Evolutionary conservation across 768 basidiomycete species (phyloP), one percentile per base, ranked within the genome.

Genomic region (Trametes cingulata): DNA sequence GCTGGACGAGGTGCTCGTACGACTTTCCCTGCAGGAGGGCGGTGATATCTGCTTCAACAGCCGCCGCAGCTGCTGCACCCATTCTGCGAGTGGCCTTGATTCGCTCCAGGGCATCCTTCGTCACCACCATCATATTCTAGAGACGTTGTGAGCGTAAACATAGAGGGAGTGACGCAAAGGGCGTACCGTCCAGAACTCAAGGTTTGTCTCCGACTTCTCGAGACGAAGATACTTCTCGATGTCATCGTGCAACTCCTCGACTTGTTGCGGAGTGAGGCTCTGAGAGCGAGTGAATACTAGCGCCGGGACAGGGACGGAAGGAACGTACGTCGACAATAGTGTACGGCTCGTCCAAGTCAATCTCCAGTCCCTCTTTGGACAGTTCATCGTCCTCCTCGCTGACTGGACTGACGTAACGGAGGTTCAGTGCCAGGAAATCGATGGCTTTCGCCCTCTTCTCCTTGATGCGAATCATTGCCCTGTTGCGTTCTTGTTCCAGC

Each of bases 381-480:
- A 78, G 75, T 49, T 84, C 82, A 8, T 85, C 85, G 2, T 90
- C 87, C n/a, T 86, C 83, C 33, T 87, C 82, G 15, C 76, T 77
- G 25, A 82, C 79, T 20, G 85, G 86, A 69, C 89, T 87, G 29
- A 93, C 91, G 74, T 98, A 98, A 62, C 93, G 88, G 61, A 99
- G 82, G 72, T 99, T 99, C 68, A 99, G 84, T 46, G 95, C 93
- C 63, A 99, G 76, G 75, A 96, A 98, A 72, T 99, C 97, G 66
- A 99, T 88, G n/a, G 97, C 97, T 71, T 98, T 98, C 2, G 97
- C 97, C 53, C 97, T 79, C 74, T 95, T 95, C 76, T 98, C 97
- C 71, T 91, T 88, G 69, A 98, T 88, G 52, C 97, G 85, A 69
- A 99, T 98, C 52, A 91, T 87, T 22, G 97, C 97, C 64, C 97